phyloP scores from a whole-genome alignment of 2,329 filamentous ascomycete species.

The Orbilia brochopaga region DNA sequence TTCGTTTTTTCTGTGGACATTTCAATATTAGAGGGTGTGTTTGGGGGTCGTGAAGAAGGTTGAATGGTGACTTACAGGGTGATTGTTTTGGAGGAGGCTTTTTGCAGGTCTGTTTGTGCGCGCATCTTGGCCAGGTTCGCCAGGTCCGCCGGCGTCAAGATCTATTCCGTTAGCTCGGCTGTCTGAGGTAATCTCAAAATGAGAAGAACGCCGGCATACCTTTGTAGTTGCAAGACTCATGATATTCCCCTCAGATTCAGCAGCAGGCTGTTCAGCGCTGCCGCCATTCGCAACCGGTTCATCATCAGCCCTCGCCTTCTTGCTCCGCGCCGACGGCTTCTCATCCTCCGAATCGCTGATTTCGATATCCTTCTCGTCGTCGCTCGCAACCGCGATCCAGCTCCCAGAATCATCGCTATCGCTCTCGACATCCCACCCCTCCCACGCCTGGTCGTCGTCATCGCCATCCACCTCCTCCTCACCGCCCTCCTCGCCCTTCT shows the following conservation, averaged over 20 bases:
- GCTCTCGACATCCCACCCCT: conserved; percentile 75
- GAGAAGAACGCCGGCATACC: conserved; percentile 38
- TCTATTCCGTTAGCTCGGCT: conserved; percentile 62
- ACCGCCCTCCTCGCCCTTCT: conserved; percentile 71
- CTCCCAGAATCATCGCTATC: conserved; percentile 68
- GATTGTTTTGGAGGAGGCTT: conserved; percentile 61
- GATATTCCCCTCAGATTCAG: conserved; percentile 52
- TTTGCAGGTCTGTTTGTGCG: conserved; percentile 72
- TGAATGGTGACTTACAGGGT: conserved; percentile 15
- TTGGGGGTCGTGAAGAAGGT: neutral
- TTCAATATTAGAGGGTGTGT: conserved; percentile 18
- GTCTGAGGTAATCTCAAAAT: no score
- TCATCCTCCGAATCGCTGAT: conserved; percentile 74
- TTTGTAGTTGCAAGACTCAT: conserved; percentile 56
- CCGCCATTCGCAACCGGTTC: conserved; percentile 31
- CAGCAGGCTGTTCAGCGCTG: neutral
- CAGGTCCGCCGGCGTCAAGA: conserved; percentile 94
- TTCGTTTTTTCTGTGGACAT: conserved; percentile 66
- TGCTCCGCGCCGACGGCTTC: conserved; percentile 68
- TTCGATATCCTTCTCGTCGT: conserved; percentile 64
- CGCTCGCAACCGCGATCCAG: conserved; percentile 34
- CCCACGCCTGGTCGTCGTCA: conserved; percentile 62
- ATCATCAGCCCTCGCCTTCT: conserved; percentile 51
- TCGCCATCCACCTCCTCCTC: conserved; percentile 68
- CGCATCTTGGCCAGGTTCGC: conserved; percentile 90